Evolutionary conservation across 78 protist species (phyloP).

Genomic region (Pigoraptor vietnamica): DNA sequence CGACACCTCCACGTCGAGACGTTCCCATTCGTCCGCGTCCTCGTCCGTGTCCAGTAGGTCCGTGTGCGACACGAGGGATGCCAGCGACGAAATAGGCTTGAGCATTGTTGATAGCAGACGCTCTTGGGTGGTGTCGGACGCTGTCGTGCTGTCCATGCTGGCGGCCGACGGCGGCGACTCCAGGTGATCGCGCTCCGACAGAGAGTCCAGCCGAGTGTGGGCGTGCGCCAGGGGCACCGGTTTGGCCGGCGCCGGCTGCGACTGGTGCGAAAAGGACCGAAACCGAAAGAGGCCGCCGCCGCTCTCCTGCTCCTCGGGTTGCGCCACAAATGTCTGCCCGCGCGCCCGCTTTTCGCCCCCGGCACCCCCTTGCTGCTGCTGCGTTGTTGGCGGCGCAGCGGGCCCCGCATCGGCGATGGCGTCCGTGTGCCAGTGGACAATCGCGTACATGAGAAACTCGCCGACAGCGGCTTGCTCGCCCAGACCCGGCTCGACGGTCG

Average conservation of each 20-base stretch:
- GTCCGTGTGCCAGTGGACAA: background rate
- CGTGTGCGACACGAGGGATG: background rate
- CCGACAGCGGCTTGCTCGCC: background rate
- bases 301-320: background rate
- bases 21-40: background rate
- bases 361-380: background rate
- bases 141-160: background rate
- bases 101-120: background rate
- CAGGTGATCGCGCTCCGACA: too few relatives aligned
- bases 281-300: background rate
- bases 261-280: background rate
- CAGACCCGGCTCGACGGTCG: background rate
- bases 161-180: background rate
- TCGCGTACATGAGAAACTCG: background rate
- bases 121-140: background rate
- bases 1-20: background rate
- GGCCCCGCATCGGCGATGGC: background rate
- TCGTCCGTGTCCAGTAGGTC: background rate
- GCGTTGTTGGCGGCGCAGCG: background rate
- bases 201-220: too few relatives aligned
- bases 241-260: too few relatives aligned
- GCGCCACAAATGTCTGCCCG: background rate
- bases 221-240: too few relatives aligned
- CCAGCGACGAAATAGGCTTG: too few relatives aligned
- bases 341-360: background rate